Base-by-base conservation (phyloP, 805 yeast species). In the Kluyveromyces starmeri region DNA sequence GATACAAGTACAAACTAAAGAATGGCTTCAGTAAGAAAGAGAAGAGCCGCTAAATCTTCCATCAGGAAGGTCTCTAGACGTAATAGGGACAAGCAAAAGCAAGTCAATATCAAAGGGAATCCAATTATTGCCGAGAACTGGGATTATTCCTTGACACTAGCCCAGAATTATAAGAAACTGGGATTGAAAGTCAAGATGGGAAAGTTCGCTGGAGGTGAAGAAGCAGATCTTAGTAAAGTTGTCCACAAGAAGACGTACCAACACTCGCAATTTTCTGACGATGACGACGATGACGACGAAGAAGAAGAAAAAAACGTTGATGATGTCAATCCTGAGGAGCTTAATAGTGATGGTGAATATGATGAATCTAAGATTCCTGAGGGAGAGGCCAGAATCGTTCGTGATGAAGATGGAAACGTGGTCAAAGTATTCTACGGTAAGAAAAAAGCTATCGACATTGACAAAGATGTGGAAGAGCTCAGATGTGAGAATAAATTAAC, bases 121-220 rank as follows among this genome's bases (percentile, higher is more conserved):
- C 83, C 94, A 2, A 73, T 92, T 42, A 82, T 92, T 42, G 94
- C 85, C 4, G 83, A 75, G 21, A 72, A 86, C 57, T 92, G 98
- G 98, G 95, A 92, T 59, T 71, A 76, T 39, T 70, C 72, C 9
- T 66, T 79, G 37, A 88, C 97, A 0, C 62, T 88, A 40, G 69
- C 75, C 34, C 97, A 92, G 55, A 92, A 92, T 58, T 89, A 92
- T 61, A 78, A 78, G 47, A 74, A 67, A 43, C 62, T 92, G 19
- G 98, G 98, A 3, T 65, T 92, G 35, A 65, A 75, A 23, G 68
- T 82, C 8, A 74, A 75, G 45, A 58, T 88, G 23, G 80, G 81
- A 17, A 63, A 59, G 12, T 66, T 75, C 1, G 75, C 94, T 1
- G 97, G 96, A 40, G 96, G 96, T 31, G 61, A 59, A n/a, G 94